phyloP scores from a whole-genome alignment of 2,329 filamentous ascomycete species.

The Trichoderma atroviride region DNA sequence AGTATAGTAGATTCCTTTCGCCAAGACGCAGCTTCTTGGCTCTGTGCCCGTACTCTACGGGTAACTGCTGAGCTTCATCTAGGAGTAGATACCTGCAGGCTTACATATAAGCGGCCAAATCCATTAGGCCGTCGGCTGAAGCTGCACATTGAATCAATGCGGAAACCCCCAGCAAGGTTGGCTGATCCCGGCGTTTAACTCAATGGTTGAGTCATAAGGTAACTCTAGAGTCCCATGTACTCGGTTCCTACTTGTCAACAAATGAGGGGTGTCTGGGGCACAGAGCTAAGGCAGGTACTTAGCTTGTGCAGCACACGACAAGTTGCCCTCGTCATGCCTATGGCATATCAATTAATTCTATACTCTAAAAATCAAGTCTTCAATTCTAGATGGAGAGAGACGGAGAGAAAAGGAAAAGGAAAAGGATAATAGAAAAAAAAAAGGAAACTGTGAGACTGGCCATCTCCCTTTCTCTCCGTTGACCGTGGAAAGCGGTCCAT shows the following conservation, averaged over 20 bases:
- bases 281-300: constrained; percentile 23
- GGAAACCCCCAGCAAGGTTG: not conserved
- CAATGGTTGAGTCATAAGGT: constrained; percentile 18
- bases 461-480: not conserved
- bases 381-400: not conserved
- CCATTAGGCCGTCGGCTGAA: not conserved
- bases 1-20: not conserved
- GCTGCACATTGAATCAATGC: not conserved
- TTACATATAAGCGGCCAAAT: not conserved
- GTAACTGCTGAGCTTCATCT: not conserved
- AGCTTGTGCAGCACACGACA: constrained; percentile 24
- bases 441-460: not conserved
- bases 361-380: constrained; percentile 5
- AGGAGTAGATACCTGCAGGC: not conserved
- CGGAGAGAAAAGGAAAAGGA: not conserved
- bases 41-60: not conserved
- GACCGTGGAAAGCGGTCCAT: constrained; percentile 3
- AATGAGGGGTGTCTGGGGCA: constrained; percentile 14
- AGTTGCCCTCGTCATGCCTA: constrained; percentile 16
- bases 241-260: not conserved
- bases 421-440: not conserved
- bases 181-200: not conserved
- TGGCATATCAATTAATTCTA: constrained; percentile 2
- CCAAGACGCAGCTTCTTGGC: not conserved
- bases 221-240: not conserved